Evolutionary conservation across 345 rosid genomes (phyloP).

Genomic region (Euphorbia lathyris): DNA sequence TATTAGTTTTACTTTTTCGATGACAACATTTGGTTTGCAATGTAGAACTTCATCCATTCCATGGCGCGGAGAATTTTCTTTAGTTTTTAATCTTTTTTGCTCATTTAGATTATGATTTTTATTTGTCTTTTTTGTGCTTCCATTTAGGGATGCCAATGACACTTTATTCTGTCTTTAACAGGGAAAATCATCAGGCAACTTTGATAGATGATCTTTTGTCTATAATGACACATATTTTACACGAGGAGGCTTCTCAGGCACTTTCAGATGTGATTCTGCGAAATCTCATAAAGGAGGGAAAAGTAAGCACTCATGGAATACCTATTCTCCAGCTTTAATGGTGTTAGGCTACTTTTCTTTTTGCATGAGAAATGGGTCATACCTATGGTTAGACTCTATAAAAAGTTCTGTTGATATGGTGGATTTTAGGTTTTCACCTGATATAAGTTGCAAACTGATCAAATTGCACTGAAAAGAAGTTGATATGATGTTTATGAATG

Average conservation of each 20-base stretch:
- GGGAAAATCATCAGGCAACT: constrained; percentile 56
- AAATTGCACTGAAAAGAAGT: not conserved
- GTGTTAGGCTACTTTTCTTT: not conserved
- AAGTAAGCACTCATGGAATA: constrained; percentile 39
- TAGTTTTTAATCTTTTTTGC: not conserved
- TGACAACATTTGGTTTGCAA: not conserved
- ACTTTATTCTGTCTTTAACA: constrained; percentile 28
- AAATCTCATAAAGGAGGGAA: constrained; percentile 68
- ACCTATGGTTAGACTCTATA: not conserved
- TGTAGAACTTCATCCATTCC: not conserved
- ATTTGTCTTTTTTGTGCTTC: not conserved
- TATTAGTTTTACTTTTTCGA: not conserved
- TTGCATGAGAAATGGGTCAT: not conserved
- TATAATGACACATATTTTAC: constrained; percentile 57
- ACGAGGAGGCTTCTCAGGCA: constrained; percentile 61
- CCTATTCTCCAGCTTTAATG: constrained; percentile 1
- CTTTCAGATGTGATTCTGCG: constrained; percentile 55
- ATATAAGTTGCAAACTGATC: not conserved
- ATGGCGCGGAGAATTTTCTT: not conserved
- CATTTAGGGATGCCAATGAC: not conserved
- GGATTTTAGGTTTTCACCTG: not conserved
- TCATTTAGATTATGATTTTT: constrained; percentile 2
- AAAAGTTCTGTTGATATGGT: not conserved
- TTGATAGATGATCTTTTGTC: constrained; percentile 57
- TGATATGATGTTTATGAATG: too few relatives aligned